Evolutionary conservation across 2,329 filamentous ascomycete genomes (phyloP), one percentile per base, ranked within the genome.

Genomic region (Aureobasidium sp.): DNA sequence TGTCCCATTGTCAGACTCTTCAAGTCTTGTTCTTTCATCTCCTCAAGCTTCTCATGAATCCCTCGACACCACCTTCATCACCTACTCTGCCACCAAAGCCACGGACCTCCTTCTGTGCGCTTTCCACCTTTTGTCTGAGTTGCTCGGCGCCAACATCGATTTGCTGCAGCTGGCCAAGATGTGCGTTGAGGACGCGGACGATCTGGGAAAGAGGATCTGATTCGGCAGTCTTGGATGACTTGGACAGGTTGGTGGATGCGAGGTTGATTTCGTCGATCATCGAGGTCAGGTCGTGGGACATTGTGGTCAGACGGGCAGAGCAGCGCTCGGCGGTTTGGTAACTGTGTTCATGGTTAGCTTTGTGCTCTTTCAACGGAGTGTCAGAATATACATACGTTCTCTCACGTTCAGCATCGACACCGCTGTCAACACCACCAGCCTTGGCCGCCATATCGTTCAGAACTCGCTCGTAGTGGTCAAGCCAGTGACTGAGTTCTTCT

Each of bases 221-320:
- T 8, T 61, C 49, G 16, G 67, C 63, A 4, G 67, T 65, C 76
- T 95, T 95, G 75, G 83, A 88, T 62, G 89, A 91, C 81, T 95
- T 96, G 81, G 86, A 93, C 66, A 99, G 78, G 29, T 87, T 91
- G 60, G 89, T 84, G n/a, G 90, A 94, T 65, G 95, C 93, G 67
- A 87, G 86, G 73, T 99, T 99, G 72, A 99, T 96, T 76, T 97
- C 94, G 72, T 96, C 92, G 68, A 99, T 96, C 91, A 99, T 97
- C 77, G 91, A 93, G 52, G 86, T 86, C 65, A 99, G 80, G 72
- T 96, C 91, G 72, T 91, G 90, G 71, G 91, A 91, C 85, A 97
- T 95, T 69, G 96, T 91, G 62, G 96, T 92, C 66, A 99, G 80
- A 66, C 90, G 86, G 71, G 96, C 90, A 11, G 91, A 91, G 66